Conservation (phyloP, 2,329 filamentous ascomycete genomes). For the Penicillium rolfsii region DNA sequence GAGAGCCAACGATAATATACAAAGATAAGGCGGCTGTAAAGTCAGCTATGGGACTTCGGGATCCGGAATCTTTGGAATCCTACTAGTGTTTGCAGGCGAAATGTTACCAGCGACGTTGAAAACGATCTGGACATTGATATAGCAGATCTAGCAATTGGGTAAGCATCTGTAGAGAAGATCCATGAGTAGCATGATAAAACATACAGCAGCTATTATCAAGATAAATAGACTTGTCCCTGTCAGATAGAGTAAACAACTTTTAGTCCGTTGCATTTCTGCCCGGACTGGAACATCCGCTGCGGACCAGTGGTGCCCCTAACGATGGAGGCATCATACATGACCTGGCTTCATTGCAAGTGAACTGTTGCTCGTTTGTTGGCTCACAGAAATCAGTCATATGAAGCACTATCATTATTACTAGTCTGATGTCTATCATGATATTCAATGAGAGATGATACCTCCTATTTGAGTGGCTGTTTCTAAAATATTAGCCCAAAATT, state of each 20-base stretch:
- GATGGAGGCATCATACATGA: not conserved
- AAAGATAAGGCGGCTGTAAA: not conserved
- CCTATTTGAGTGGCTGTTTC: not conserved
- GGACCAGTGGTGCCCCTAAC: not conserved
- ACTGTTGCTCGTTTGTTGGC: not conserved
- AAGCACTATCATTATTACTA: not conserved
- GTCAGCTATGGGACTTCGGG: not conserved
- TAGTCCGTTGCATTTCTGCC: not conserved
- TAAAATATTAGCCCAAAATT: not conserved
- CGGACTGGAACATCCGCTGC: not conserved
- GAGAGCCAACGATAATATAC: not conserved
- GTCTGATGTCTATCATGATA: not conserved
- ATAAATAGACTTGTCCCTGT: not conserved
- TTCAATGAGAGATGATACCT: not conserved
- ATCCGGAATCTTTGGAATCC: not conserved
- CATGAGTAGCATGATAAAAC: not conserved
- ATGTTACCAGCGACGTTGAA: not conserved
- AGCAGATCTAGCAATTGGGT: not conserved
- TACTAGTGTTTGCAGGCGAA: not conserved
- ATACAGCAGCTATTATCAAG: no score
- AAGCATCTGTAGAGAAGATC: not conserved
- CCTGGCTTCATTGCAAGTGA: not conserved
- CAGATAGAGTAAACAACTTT: not conserved
- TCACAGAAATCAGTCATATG: not conserved
- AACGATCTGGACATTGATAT: not conserved